phyloP scores from a whole-genome alignment of 768 basidiomycete genomes.

The Phylloporus arenicola region DNA sequence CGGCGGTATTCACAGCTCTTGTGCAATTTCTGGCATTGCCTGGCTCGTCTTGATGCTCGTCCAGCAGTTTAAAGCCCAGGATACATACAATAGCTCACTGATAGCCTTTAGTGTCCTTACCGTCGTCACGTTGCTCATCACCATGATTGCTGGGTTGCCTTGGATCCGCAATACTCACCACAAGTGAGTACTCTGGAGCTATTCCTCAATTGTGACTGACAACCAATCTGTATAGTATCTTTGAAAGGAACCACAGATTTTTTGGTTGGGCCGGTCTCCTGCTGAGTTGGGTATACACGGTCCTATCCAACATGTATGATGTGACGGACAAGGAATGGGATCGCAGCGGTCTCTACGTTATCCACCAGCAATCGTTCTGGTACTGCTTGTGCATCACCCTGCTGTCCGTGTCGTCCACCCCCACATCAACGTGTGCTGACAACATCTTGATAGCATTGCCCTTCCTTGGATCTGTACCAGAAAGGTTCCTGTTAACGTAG shows the following conservation, averaged over 20 bases:
- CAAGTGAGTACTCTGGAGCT: conserved; percentile 46
- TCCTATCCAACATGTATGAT: conserved; percentile 62
- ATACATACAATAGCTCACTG: conserved; percentile 49
- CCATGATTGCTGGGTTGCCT: conserved; percentile 63
- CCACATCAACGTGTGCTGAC: neutral
- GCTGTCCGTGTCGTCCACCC: conserved; percentile 43
- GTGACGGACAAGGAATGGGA: conserved; percentile 52
- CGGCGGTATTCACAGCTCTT: conserved; percentile 76
- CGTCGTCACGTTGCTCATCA: conserved; percentile 50
- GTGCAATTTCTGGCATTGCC: conserved; percentile 61
- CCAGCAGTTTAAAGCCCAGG: conserved; percentile 46
- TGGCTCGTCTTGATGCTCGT: conserved; percentile 67
- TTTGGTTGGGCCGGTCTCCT: conserved; percentile 65
- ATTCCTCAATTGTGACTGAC: neutral
- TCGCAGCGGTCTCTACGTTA: conserved; percentile 45
- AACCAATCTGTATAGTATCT: conserved; percentile 44
- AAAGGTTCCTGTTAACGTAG: conserved; percentile 67
- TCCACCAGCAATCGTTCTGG: conserved; percentile 75
- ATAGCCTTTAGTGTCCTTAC: conserved; percentile 60
- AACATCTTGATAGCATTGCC: conserved; percentile 43
- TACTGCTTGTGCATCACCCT: conserved; percentile 67
- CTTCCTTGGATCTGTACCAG: conserved; percentile 75
- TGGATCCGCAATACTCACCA: conserved; percentile 79
- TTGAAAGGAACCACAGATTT: conserved; percentile 77
- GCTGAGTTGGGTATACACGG: conserved; percentile 60